A percentile compares a stretch with the other conserved stretches of the same genome.
These are phyloP conservation scores for Backusella mclennaniae DNA, from an alignment of 192 early-diverging fungal species.

Conservation along the genomic window DNA sequence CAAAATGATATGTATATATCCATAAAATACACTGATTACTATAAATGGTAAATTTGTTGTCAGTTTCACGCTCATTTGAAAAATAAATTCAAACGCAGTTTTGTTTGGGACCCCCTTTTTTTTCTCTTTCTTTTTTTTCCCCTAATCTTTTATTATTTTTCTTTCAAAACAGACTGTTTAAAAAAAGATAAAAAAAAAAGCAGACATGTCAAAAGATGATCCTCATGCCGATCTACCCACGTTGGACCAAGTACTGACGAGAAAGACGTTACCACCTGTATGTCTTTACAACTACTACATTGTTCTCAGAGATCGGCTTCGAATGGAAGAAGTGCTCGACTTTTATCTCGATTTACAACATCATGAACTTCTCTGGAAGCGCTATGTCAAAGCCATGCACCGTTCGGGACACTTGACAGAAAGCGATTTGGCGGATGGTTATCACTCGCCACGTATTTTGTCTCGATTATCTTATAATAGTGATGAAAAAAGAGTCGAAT, in stretches of 20 bases:
- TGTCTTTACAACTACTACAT: slow-evolving; percentile 80
- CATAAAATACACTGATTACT: neutral
- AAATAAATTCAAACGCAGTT: neutral
- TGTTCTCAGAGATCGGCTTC: slow-evolving; percentile 66
- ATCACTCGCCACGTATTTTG: slow-evolving; percentile 25
- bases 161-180: neutral
- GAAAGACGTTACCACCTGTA: slow-evolving; percentile 66
- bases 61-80: neutral
- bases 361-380: slow-evolving; percentile 67
- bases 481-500: neutral
- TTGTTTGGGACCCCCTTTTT: neutral
- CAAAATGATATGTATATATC: too few relatives aligned
- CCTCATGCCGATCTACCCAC: slow-evolving; percentile 50
- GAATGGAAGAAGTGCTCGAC: slow-evolving; percentile 67
- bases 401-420: slow-evolving; percentile 31
- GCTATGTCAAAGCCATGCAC: slow-evolving; percentile 46
- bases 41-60: neutral
- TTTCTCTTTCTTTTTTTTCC: neutral
- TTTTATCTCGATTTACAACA: slow-evolving; percentile 75
- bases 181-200: neutral
- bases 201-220: slow-evolving; percentile 4
- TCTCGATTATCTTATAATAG: slow-evolving; percentile 28
- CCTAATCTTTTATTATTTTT: neutral
- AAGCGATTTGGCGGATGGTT: slow-evolving; percentile 30
- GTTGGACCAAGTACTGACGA: slow-evolving; percentile 65